Evolutionary conservation across 2,329 filamentous ascomycete genomes (phyloP).

Genomic region (Apiospora marii): DNA sequence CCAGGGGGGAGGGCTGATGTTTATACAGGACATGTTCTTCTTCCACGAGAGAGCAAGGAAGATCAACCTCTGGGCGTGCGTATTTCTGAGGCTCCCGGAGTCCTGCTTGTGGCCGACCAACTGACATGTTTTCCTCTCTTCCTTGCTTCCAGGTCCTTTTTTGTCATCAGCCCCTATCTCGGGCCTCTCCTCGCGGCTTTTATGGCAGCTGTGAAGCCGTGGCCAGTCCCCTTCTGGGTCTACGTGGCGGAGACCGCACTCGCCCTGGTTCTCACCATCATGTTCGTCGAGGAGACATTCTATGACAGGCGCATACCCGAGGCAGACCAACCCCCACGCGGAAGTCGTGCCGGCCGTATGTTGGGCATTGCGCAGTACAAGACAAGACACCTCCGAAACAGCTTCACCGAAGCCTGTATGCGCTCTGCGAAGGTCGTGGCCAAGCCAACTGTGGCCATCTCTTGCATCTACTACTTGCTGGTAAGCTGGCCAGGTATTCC

Average conservation of each 20-base stretch:
- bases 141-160: slow-evolving; percentile 40
- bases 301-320: slow-evolving; percentile 53
- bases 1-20: slow-evolving; percentile 56
- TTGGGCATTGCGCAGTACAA: slow-evolving; percentile 45
- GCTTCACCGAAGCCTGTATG: slow-evolving; percentile 48
- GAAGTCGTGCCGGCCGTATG: slow-evolving; percentile 39
- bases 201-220: slow-evolving; percentile 53
- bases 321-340: slow-evolving; percentile 45
- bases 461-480: slow-evolving; percentile 46
- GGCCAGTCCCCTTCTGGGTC: slow-evolving; percentile 58
- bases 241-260: slow-evolving; percentile 50
- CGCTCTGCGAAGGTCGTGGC: slow-evolving; percentile 48
- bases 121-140: background rate
- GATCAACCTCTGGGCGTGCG: slow-evolving; percentile 56
- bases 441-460: slow-evolving; percentile 49
- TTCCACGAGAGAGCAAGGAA: slow-evolving; percentile 63
- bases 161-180: slow-evolving; percentile 52
- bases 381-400: slow-evolving; percentile 48
- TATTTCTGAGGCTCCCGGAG: slow-evolving; percentile 25
- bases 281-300: slow-evolving; percentile 57
- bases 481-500: slow-evolving; percentile 32
- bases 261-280: slow-evolving; percentile 47
- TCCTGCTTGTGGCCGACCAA: background rate
- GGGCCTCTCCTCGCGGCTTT: slow-evolving; percentile 57
- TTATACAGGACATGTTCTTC: slow-evolving; percentile 64